Evolutionary conservation across 2,329 filamentous ascomycete genomes (phyloP).

Genomic region (Aquanectria penicillioides): DNA sequence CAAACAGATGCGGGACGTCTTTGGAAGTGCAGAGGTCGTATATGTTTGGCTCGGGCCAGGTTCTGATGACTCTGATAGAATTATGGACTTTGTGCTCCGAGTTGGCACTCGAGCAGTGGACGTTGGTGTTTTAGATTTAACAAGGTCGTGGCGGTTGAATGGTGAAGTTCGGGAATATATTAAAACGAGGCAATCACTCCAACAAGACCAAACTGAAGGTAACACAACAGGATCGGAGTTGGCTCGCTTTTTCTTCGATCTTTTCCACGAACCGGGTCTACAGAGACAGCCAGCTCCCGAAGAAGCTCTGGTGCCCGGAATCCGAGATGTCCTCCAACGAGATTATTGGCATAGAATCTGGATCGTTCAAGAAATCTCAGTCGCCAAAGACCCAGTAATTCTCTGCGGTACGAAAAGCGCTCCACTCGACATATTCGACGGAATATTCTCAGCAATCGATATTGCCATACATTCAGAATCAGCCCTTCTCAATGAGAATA

Average conservation of each 20-base stretch:
- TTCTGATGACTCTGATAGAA: not conserved
- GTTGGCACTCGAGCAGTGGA: slow-evolving; percentile 10
- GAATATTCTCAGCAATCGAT: not conserved
- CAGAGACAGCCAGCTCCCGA: no score
- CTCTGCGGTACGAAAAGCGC: not conserved
- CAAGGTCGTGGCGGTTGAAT: not conserved
- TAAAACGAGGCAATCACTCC: not conserved
- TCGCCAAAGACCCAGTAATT: not conserved
- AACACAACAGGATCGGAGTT: no score
- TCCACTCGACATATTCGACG: not conserved
- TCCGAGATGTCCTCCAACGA: not conserved
- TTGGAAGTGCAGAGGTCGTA: slow-evolving; percentile 16
- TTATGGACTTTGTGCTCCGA: slow-evolving; percentile 10
- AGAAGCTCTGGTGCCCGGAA: not conserved
- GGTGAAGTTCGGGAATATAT: not conserved
- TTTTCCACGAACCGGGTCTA: no score
- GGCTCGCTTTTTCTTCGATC: not conserved
- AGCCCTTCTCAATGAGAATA: no score
- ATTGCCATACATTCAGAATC: no score
- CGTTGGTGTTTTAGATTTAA: not conserved
- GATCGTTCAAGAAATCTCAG: slow-evolving; percentile 4
- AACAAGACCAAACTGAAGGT: no score
- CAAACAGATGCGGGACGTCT: slow-evolving; percentile 31
- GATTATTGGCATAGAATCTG: slow-evolving; percentile 12
- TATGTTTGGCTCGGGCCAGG: slow-evolving; percentile 31